These are phyloP conservation scores for Allium fistulosum DNA, from an alignment of 106 monocot species.

Conservation along the genomic window DNA sequence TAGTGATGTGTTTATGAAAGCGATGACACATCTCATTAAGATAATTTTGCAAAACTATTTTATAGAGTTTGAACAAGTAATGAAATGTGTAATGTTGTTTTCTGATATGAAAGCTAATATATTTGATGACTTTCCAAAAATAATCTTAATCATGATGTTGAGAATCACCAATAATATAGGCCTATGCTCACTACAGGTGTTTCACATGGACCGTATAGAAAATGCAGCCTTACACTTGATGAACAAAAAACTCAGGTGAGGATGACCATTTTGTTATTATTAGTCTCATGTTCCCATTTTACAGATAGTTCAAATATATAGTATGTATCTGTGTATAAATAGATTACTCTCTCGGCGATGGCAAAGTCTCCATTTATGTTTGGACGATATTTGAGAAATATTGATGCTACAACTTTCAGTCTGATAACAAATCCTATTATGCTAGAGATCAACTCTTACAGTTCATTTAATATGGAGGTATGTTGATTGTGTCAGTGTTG, in stretches of 20 bases:
- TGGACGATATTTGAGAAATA: slow-evolving; percentile 81
- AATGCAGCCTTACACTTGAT: no score
- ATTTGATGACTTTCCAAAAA: no score
- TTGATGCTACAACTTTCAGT: slow-evolving; percentile 41
- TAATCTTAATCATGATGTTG: no score
- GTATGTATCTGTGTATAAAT: no score
- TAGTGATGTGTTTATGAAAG: no score
- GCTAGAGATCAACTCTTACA: slow-evolving; percentile 76
- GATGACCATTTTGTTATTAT: no score
- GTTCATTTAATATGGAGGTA: slow-evolving; percentile 82
- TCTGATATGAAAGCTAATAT: background rate
- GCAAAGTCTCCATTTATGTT: slow-evolving; percentile 93
- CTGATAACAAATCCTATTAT: slow-evolving; percentile 78
- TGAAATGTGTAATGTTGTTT: background rate
- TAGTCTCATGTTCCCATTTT: no score
- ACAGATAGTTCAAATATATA: no score
- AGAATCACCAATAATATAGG: background rate
- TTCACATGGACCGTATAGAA: no score
- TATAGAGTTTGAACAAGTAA: background rate
- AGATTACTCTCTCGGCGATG: slow-evolving; percentile 96
- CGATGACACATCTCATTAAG: no score
- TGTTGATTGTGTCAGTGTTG: no score
- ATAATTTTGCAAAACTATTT: background rate
- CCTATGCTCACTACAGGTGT: slow-evolving; percentile 31
- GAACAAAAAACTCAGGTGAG: no score